Evolutionary conservation across 1,284 basidiomycete genomes (phyloP), one percentile per base, ranked within the genome.

Genomic region (Rhodotorula sp.): DNA sequence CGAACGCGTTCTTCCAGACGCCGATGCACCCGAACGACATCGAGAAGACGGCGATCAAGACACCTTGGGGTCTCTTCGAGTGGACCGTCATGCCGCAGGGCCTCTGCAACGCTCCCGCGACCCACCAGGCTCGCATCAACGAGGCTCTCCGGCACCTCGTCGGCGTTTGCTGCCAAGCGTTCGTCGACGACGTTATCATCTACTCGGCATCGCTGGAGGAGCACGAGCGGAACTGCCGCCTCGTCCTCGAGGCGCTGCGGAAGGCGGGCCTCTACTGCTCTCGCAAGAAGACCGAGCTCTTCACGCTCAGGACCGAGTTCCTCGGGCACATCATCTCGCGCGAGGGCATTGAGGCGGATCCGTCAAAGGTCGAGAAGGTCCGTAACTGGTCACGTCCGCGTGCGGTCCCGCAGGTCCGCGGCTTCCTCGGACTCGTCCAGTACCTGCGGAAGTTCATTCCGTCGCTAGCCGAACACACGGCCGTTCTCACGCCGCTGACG

Each of bases 41-140:
- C 1, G 68, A 76, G 12, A 77, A 79, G 30, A 84, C 83, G 0
- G 83, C 82, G 0, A 79, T 84, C 1, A 71, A 65, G 4, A 84
- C 82, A 0, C 82, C 81, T 0, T 79, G 80, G 33, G 82, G 83
- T 0, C 70, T 82, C 1, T 83, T 80, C 56, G 80, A 84, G 64
- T 84, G 82, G 82, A 15, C 75, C 1, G 82, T 84, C 1, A 84
- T 84, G 83, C 83, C 82, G 0, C 79, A 80, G 72, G 83, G 83
- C 0, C 72, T 79, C 20, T 67, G 76, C 5, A 84, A 84, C 64
- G 77, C 82, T 0, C 82, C 81, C 0, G 73, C 82, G 0, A 81
- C 79, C 0, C 81, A 83, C 30, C 73, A 75, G 66, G 49, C 44
- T 8, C 56, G 64, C 6, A 59, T 75, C 17, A 70, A 73, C 45